Percentiles rank a stretch among this genome's conserved stretches.
These are phyloP conservation scores for Xylaria palmicola DNA, from an alignment of 495 filamentous ascomycete genomes.

Conservation along the genomic window DNA sequence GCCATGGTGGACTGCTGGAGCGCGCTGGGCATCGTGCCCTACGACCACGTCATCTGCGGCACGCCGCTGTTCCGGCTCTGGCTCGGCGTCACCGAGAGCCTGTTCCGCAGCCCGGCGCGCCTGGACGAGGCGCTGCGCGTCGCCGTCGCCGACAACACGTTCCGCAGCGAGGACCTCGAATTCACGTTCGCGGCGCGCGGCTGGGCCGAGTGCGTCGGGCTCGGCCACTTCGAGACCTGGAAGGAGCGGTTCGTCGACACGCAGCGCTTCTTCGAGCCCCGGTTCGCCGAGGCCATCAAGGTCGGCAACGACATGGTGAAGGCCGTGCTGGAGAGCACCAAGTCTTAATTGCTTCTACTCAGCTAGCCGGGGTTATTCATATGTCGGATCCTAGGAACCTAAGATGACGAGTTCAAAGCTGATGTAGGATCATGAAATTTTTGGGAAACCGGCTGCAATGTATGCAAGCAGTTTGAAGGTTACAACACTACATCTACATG, in stretches of 20 bases:
- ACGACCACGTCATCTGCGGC: conserved; percentile 99
- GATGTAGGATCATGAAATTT: no score
- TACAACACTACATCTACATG: no score
- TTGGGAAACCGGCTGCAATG: no score
- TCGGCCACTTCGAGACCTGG: conserved; percentile 90
- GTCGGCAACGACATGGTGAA: conserved; percentile 97
- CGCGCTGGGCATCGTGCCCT: conserved; percentile 86
- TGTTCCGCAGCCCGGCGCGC: conserved; percentile 81
- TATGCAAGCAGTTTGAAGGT: no score
- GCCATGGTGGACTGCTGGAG: conserved; percentile 99
- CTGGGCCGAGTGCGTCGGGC: conserved; percentile 89
- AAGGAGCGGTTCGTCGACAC: conserved; percentile 83
- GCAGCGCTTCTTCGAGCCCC: conserved; percentile 83
- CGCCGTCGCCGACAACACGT: conserved; percentile 82
- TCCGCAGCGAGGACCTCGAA: conserved; percentile 88
- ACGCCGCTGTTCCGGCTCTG: conserved; percentile 98
- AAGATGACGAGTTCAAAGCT: no score
- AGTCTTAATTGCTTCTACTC: no score
- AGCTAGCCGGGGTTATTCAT: no score
- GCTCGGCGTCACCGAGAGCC: conserved; percentile 95
- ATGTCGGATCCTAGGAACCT: no score
- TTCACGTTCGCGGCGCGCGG: conserved; percentile 95
- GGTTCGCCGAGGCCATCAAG: conserved; percentile 79
- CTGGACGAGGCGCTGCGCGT: conserved; percentile 84
- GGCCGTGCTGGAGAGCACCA: conserved; percentile 79